Conservation (phyloP, 1,284 basidiomycete genomes). For the Athelia psychrophila region DNA sequence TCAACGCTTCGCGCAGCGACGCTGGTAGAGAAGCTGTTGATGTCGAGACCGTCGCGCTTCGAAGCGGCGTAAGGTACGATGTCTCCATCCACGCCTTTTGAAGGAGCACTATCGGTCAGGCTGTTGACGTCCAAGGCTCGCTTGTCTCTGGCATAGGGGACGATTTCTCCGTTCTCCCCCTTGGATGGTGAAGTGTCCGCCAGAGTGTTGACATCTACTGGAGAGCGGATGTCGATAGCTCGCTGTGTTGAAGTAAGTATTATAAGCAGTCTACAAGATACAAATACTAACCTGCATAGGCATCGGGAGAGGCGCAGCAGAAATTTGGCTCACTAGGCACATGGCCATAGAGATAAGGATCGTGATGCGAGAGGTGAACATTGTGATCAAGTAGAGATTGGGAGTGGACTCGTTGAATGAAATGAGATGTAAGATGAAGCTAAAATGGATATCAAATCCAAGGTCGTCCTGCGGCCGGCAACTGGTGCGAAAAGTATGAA, state of each 20-base stretch:
- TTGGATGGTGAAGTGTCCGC: slow-evolving; percentile 6
- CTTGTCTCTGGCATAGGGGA: slow-evolving; percentile 13
- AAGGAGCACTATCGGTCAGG: slow-evolving; percentile 2
- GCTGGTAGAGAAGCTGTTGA: slow-evolving; percentile 20
- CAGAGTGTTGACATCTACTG: slow-evolving; percentile 2
- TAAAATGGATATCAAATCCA: slow-evolving; percentile 15
- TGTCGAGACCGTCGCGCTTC: slow-evolving; percentile 6
- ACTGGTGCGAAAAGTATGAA: slow-evolving; percentile 16
- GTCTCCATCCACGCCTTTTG: slow-evolving; percentile 10
- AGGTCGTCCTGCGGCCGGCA: slow-evolving; percentile 20
- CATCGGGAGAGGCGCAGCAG: slow-evolving; percentile 43
- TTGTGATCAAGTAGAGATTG: slow-evolving; percentile 27
- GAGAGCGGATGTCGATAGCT: slow-evolving; percentile 30
- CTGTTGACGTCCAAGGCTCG: slow-evolving; percentile 14
- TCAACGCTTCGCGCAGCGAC: slow-evolving; percentile 13
- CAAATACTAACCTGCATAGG: slow-evolving; percentile 33
- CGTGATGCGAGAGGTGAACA: slow-evolving; percentile 41
- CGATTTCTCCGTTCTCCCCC: slow-evolving; percentile 5
- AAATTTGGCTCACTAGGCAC: slow-evolving; percentile 42
- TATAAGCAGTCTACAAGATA: slow-evolving; percentile 2
- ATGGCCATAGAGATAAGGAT: slow-evolving; percentile 39
- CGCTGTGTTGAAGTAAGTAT: slow-evolving; percentile 12
- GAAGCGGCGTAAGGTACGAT: slow-evolving; percentile 6
- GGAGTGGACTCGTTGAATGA: slow-evolving; percentile 22
- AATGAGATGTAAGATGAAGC: slow-evolving; percentile 12